Base-by-base conservation (phyloP, 129 eudicot genomes). In the Centrapalus pauciflorus region DNA sequence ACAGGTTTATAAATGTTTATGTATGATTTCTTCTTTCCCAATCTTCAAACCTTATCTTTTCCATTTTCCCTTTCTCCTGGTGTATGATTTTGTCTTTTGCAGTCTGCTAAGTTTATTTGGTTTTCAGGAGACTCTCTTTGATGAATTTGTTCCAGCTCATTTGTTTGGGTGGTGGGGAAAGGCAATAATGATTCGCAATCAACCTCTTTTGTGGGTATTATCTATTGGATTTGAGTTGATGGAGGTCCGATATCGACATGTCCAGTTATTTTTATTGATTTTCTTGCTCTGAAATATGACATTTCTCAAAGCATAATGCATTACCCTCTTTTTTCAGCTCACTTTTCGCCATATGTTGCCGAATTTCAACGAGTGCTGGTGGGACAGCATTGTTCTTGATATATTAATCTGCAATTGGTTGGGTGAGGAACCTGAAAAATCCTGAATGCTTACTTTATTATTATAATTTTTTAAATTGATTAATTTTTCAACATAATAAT, bases 131-230 rank as follows among this genome's bases (percentile, higher is more conserved):
- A 89, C 97, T 30, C 84, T 94, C 37, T 89, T 94, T 73, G 99
- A 94, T 72, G 97, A 84, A 55, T 94, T 94, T 81, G 96, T 94
- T 61, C 70, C 76, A 1, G 99, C 99, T 20, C 99, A 94, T 82
- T 68, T 94, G 9, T 82, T 94, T 71, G 97, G 97, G 55, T 94
- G 99, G 99, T 94, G 99, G 99, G 99, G 95, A 46, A 94, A 94
- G 85, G 97, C 99, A 79, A 94, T 94, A 45, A 94, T 94, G 99
- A 94, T 94, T 59, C 99, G 99, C 32, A 94, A 94, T 81, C 99
- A 94, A 72, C 95, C 99, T 59, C 96, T 94, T 81, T 68, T 89
- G 70, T 94, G 99, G 99, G 88, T 89, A 3, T 81, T 94, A 74
- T 94, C 99, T 13, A 86, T 94, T 46, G 99, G 99, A 29, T 94